Conservation (phyloP, 164 flowering plant species). For the Vitis riparia region DNA sequence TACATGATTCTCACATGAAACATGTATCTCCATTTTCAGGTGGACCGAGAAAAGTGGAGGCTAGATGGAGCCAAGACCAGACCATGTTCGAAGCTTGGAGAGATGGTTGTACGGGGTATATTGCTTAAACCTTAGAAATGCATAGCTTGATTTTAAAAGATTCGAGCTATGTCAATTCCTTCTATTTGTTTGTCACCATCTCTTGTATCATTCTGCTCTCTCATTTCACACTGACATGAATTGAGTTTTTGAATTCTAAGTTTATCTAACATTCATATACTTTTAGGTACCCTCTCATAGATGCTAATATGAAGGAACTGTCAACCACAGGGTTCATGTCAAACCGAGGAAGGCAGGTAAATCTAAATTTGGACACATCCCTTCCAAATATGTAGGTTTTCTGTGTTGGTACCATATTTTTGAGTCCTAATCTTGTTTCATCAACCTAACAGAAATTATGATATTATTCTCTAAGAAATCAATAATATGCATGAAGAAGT, state of each 20-base stretch:
- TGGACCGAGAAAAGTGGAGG: constrained; percentile 74
- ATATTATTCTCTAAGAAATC: too few relatives aligned
- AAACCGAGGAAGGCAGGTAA: constrained; percentile 94
- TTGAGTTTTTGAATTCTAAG: not conserved
- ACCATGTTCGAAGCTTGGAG: constrained; percentile 75
- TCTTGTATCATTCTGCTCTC: not conserved
- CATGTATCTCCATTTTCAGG: constrained; percentile 39
- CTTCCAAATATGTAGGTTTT: too few relatives aligned
- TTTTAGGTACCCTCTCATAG: constrained; percentile 86
- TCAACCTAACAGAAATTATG: too few relatives aligned
- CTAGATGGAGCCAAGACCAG: constrained; percentile 76
- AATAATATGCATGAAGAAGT: too few relatives aligned
- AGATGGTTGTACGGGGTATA: constrained; percentile 85
- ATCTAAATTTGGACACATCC: not conserved
- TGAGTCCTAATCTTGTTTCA: too few relatives aligned
- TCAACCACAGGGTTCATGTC: constrained; percentile 91
- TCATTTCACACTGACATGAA: not conserved
- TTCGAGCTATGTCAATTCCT: too few relatives aligned
- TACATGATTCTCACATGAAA: not conserved
- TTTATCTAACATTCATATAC: not conserved
- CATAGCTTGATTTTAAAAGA: too few relatives aligned
- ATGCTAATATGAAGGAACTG: constrained; percentile 92
- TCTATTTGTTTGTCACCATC: not conserved
- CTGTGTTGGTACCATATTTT: too few relatives aligned
- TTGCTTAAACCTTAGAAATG: not conserved